Evolutionary conservation across 2,329 filamentous ascomycete species (phyloP).

Genomic region (Alternaria angustiovoidea): DNA sequence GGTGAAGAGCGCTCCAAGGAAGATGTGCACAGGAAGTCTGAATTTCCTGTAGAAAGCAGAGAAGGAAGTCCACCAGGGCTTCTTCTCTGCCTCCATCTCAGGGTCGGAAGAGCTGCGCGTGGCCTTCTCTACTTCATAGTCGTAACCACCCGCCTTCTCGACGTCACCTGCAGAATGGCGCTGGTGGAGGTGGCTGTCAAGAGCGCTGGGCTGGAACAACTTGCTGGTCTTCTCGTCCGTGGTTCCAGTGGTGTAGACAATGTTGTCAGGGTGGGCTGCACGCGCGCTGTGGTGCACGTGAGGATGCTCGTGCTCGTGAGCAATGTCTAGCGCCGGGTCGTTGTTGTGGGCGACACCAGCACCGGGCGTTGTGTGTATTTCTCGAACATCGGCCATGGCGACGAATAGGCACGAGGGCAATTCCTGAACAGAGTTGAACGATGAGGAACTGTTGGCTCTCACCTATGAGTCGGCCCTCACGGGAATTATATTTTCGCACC

Average conservation of each 20-base stretch:
- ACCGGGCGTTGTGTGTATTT: conserved; percentile 44
- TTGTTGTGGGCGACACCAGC: conserved; percentile 43
- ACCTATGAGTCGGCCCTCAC: conserved; percentile 22
- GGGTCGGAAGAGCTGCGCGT: conserved; percentile 39
- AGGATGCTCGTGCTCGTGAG: conserved; percentile 49
- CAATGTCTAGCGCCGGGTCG: conserved; percentile 50
- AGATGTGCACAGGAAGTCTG: conserved; percentile 52
- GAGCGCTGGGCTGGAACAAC: conserved; percentile 47
- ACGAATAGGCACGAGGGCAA: conserved; percentile 36
- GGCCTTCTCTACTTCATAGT: conserved; percentile 54
- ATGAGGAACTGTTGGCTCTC: conserved; percentile 36
- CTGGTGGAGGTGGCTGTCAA: conserved; percentile 53
- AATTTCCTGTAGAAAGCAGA: conserved; percentile 48
- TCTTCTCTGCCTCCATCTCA: conserved; percentile 29
- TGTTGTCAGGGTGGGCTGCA: conserved; percentile 41
- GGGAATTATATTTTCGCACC: conserved; percentile 46
- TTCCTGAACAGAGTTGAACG: conserved; percentile 36
- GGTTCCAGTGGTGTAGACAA: conserved; percentile 48
- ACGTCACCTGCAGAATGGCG: conserved; percentile 38
- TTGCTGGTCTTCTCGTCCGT: conserved; percentile 43
- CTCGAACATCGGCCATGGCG: conserved; percentile 45
- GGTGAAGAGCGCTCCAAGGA: conserved; percentile 61
- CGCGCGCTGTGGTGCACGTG: conserved; percentile 50
- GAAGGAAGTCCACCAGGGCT: conserved; percentile 25
- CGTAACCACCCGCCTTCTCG: conserved; percentile 46